Percentiles rank a stretch among this genome's conserved stretches.
Evolutionary conservation across 768 basidiomycete genomes (phyloP).

Genomic region (Pulveroboletus sp.): DNA sequence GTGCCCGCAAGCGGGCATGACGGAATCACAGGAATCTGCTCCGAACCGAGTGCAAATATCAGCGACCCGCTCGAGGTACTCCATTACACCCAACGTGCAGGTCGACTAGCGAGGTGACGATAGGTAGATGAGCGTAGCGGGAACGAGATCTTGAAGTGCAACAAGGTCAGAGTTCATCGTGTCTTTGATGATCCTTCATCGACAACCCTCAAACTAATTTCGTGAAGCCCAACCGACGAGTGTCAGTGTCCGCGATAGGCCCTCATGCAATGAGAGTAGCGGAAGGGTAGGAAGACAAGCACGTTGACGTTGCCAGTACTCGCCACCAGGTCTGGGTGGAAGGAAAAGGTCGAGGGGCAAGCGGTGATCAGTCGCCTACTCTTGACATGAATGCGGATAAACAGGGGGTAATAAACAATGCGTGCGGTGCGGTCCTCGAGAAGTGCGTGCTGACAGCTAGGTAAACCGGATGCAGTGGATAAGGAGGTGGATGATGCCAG

Average conservation of each 20-base stretch:
- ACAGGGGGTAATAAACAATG: constrained; percentile 44
- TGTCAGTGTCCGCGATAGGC: constrained; percentile 21
- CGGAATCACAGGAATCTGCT: constrained; percentile 8
- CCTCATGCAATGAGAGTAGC: constrained; percentile 36
- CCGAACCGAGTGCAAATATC: constrained; percentile 10
- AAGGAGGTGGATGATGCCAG: constrained; percentile 45
- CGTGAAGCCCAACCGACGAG: constrained; percentile 24
- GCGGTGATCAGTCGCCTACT: constrained; percentile 47
- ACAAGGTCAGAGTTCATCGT: background rate
- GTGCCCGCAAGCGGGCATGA: constrained; percentile 27
- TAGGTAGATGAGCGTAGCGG: constrained; percentile 23
- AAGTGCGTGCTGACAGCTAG: constrained; percentile 23
- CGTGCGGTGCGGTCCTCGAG: constrained; percentile 26
- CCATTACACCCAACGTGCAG: constrained; percentile 22
- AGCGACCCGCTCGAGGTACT: constrained; percentile 18
- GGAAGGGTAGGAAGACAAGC: constrained; percentile 21
- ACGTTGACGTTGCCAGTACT: constrained; percentile 26
- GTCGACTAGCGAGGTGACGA: constrained; percentile 39
- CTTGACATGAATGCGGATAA: constrained; percentile 31
- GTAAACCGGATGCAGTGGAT: constrained; percentile 22
- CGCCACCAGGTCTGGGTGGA: constrained; percentile 16
- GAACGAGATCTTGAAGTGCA: constrained; percentile 6
- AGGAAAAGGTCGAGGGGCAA: constrained; percentile 24
- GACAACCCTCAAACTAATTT: constrained; percentile 27
- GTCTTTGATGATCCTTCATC: constrained; percentile 22